These are phyloP conservation scores for Erythrophleum ivorense DNA, from an alignment of 331 rosid genomes.

Conservation along the genomic window DNA sequence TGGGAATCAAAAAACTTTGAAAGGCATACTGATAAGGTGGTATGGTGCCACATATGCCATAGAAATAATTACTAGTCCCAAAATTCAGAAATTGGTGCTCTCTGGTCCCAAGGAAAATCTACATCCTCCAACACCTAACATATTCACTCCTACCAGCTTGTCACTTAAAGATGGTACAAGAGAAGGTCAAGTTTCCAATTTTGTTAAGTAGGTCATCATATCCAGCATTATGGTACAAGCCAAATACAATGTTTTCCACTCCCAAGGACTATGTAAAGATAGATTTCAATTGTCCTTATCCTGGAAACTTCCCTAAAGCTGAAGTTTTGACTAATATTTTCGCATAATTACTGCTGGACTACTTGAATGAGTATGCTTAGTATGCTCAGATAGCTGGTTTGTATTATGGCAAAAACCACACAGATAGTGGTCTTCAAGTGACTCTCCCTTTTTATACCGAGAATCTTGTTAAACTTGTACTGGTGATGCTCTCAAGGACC, in stretches of 20 bases:
- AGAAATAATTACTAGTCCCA: conserved; percentile 44
- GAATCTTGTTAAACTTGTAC: no score
- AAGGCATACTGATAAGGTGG: conserved; percentile 69
- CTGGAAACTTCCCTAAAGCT: conserved; percentile 81
- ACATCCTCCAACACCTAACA: no score
- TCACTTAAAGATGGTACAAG: conserved; percentile 24
- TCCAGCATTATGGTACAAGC: conserved; percentile 84
- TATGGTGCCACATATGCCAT: conserved; percentile 80
- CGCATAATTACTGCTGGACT: conserved; percentile 79
- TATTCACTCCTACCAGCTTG: not conserved
- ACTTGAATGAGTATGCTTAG: conserved; percentile 89
- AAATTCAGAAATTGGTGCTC: not conserved
- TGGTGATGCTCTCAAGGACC: no score
- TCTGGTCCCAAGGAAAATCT: no score
- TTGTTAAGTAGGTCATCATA: conserved; percentile 61
- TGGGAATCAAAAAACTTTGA: conserved; percentile 90
- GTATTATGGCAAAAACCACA: no score
- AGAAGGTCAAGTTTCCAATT: conserved; percentile 79
- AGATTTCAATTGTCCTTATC: conserved; percentile 76
- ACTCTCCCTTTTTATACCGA: no score
- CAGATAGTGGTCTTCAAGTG: no score
- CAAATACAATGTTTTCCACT: conserved; percentile 72
- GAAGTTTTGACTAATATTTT: conserved; percentile 69
- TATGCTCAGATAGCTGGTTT: not conserved
- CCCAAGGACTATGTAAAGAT: conserved; percentile 88